Percentiles rank a stretch among this genome's conserved stretches.
phyloP scores from a whole-genome alignment of 2,329 filamentous ascomycete species.

The Ceratocystis variospora region DNA sequence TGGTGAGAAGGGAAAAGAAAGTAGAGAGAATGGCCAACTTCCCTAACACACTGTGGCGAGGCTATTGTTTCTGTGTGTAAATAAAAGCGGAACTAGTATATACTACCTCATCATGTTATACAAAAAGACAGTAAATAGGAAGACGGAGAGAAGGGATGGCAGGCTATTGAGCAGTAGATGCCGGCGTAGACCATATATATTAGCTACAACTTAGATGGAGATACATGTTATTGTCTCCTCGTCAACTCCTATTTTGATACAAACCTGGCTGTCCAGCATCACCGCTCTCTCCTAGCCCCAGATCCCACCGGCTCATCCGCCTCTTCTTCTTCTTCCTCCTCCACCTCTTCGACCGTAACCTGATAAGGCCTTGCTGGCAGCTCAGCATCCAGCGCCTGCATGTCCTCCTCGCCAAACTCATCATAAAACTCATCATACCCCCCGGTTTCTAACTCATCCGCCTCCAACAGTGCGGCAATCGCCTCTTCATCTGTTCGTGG shows the following conservation, averaged over 20 bases:
- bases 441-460: neutral
- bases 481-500: conserved; percentile 5
- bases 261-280: neutral
- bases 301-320: neutral
- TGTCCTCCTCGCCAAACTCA: neutral
- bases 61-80: too few relatives aligned
- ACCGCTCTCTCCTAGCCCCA: neutral
- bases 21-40: too few relatives aligned
- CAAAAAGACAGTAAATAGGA: too few relatives aligned
- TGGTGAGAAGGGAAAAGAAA: too few relatives aligned
- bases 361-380: neutral
- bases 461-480: conserved; percentile 4
- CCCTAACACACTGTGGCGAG: too few relatives aligned
- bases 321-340: neutral
- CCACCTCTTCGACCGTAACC: neutral
- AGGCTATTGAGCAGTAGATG: too few relatives aligned
- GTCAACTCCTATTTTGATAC: neutral
- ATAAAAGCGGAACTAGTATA: too few relatives aligned
- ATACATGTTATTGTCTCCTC: neutral
- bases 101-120: neutral
- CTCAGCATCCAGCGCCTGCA: neutral
- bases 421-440: neutral
- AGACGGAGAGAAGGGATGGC: too few relatives aligned
- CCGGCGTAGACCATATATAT: neutral
- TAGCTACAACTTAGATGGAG: neutral